Base-by-base conservation (phyloP, 2,329 filamentous ascomycete species). In the Ophiostoma pallidulum region DNA sequence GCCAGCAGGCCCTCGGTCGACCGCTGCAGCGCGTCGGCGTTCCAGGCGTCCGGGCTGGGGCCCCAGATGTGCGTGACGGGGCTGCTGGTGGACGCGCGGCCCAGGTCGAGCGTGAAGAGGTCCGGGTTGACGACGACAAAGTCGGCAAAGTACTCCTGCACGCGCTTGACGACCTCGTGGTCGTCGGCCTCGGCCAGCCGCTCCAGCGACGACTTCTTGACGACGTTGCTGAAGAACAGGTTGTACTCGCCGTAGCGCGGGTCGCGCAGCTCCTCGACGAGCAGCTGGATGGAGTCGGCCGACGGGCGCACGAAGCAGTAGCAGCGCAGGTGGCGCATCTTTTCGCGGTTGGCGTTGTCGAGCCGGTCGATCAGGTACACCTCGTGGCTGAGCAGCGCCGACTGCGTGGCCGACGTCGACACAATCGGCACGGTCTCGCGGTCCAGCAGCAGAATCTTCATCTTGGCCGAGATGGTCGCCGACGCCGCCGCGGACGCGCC, bases 211-310 rank as follows among this genome's bases (percentile, higher is more conserved):
- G 92, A 97, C 67, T 98, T 98, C 66, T 94, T 94, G 60, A 92
- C 83, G 50, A 98, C 85, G 64, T 98, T 98, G 72, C 89, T 97
- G 65, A 98, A 95, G 66, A 94, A 96, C 48, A 98, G 77, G 61
- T 94, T 81, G 67, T 98, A 98, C 69, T 98, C 92, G 55, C 92
- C 91, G 59, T 98, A 98, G 63, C 90, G 96, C 4, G 92, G 94
- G 42, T 97, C 91, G 51, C 92, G 79, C 48, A 98, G 75, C 69
- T 98, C 92, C 60, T 98, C 92, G 57, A 98, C 91, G 45, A 98
- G 77, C 53, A 86, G 79, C 62, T 98, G 90, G 60, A 97, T 89
- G 5, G 91, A 94, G 57, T 94, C 88, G 12, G 91, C 77, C 0
- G 91, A 95, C 8, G 92, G 92, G 35, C 94, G 83, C 41, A 98